These are phyloP conservation scores for Rubia peregrina DNA, from an alignment of 305 asterid species.

Conservation along the genomic window DNA sequence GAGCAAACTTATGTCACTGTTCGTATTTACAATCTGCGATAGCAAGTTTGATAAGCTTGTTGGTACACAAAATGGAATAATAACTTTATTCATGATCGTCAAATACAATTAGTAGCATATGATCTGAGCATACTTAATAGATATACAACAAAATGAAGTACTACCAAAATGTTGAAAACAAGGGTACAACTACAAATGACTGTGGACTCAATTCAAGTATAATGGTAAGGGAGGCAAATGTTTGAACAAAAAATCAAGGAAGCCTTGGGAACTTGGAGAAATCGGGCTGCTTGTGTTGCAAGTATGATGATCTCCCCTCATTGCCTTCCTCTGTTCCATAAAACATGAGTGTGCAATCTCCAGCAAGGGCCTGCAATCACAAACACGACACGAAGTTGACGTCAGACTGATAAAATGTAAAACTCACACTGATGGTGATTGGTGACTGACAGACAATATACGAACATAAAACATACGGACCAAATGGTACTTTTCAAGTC, in stretches of 20 bases:
- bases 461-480: too few relatives aligned
- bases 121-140: not conserved
- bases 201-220: not conserved
- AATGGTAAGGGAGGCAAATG: not conserved
- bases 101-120: not conserved
- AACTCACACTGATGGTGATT: too few relatives aligned
- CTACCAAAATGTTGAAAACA: not conserved
- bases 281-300: constrained; percentile 59
- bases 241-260: constrained; percentile 23
- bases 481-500: too few relatives aligned
- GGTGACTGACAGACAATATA: too few relatives aligned
- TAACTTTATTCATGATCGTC: not conserved
- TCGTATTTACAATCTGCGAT: too few relatives aligned
- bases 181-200: not conserved
- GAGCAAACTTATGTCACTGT: too few relatives aligned
- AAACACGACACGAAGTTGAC: not conserved
- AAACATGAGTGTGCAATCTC: constrained; percentile 79
- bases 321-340: constrained; percentile 86
- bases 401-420: too few relatives aligned
- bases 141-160: not conserved
- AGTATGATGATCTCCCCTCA: constrained; percentile 71
- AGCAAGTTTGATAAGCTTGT: too few relatives aligned
- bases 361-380: constrained; percentile 58
- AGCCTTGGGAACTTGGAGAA: constrained; percentile 77
- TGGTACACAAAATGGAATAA: not conserved